Evolutionary conservation across 208 protist genomes (phyloP), one percentile per base, ranked within the genome.

Genomic region (Herpetomonas samuelpessoai): DNA sequence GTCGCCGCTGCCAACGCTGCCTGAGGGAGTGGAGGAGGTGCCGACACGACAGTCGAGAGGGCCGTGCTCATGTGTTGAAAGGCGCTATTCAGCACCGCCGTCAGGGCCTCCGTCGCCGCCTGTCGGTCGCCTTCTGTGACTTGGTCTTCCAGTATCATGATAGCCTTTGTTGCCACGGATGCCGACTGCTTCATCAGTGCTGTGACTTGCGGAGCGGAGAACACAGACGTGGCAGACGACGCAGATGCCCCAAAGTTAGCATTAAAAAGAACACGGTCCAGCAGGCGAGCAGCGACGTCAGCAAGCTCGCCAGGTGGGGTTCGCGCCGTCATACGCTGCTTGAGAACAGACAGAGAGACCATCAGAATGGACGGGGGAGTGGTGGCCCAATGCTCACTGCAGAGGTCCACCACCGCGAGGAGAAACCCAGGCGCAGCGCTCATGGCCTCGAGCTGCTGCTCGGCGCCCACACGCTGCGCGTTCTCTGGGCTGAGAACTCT

Each of bases 401-500:
- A 75, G 52, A 68, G 65, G 25, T 35, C 24, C 7, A 57, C 64
- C 2, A 86, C 52, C 6, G 45, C 39, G 12, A n/a, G 3, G 19
- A 58, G 68, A 55, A 80, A 86, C 3, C 65, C 72, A 9, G 61
- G 56, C 1, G 46, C 53, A 45, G 39, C 26, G n/a, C 52, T 55
- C 48, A 74, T 62, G 28, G 22, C 28, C 55, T 78, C 69, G 31
- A 90, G 65, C 57, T 81, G 61, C 22, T 35, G 22, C 51, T 90
- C 83, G 9, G 83, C 83, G 3, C 47, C 62, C 2, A 4, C 30
- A 9, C 83, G 67, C 29, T 63, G 39, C 12, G 39, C 71, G 52
- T 90, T 90, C 53, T 86, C 67, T 10, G 71, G 48, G 63, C 60
- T 76, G 28, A 86, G 63, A 27, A 78, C 71, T n/a, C 53, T 45